phyloP scores from a whole-genome alignment of 2,329 filamentous ascomycete species.

The Trichoderma sp. region DNA sequence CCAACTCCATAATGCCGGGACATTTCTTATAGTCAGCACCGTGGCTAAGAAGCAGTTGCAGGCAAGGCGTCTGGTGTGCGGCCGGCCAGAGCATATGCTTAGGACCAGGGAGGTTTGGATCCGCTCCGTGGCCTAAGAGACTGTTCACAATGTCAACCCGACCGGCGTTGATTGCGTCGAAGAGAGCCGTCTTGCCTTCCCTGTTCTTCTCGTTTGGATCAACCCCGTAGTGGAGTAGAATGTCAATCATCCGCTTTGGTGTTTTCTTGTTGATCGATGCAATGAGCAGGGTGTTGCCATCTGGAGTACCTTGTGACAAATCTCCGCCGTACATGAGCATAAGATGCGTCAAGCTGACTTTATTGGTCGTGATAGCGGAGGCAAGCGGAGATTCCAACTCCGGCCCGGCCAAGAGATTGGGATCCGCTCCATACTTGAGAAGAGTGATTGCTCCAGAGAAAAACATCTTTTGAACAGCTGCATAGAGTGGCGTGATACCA shows the following conservation, averaged over 20 bases:
- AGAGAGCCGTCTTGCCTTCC: conserved; percentile 61
- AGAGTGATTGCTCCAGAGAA: conserved; percentile 56
- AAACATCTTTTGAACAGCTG: conserved; percentile 51
- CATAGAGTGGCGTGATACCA: conserved; percentile 50
- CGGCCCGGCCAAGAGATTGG: conserved; percentile 49
- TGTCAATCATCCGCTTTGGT: conserved; percentile 52
- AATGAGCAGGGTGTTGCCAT: conserved; percentile 60
- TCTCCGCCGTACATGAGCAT: conserved; percentile 62
- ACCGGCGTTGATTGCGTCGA: conserved; percentile 56
- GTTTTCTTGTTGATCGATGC: conserved; percentile 58
- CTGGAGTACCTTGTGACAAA: conserved; percentile 49
- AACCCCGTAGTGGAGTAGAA: conserved; percentile 58
- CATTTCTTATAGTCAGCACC: conserved; percentile 60
- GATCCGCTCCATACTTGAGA: conserved; percentile 62
- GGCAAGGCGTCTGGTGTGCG: conserved; percentile 55
- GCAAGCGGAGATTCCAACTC: conserved; percentile 55
- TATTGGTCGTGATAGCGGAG: conserved; percentile 49
- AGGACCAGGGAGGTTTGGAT: conserved; percentile 66
- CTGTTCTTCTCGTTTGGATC: conserved; percentile 58
- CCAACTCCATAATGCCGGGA: conserved; percentile 63
- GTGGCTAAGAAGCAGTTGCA: conserved; percentile 56
- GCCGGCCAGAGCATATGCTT: conserved; percentile 68
- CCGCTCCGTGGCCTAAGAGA: conserved; percentile 55
- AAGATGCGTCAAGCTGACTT: conserved; percentile 56
- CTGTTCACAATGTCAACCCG: conserved; percentile 54